Evolutionary conservation across 345 rosid species (phyloP).

Genomic region (Hibiscus mutabilis): DNA sequence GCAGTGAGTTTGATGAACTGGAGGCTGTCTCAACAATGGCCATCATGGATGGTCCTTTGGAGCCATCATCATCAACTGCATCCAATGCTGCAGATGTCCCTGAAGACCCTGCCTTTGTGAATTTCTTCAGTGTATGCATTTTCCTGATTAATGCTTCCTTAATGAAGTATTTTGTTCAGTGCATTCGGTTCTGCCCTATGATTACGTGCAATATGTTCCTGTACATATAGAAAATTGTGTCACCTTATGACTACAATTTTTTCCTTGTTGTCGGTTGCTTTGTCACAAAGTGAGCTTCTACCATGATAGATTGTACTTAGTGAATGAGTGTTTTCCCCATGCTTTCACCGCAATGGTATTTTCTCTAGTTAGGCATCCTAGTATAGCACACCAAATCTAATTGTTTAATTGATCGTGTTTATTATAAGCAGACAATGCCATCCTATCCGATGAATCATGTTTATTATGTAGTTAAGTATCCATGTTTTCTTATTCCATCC

Average conservation of each 20-base stretch:
- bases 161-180: slow-evolving; percentile 8
- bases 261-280: not conserved
- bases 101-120: slow-evolving; percentile 75
- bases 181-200: not conserved
- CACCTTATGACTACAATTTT: not conserved
- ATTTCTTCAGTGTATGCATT: slow-evolving; percentile 52
- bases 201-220: not conserved
- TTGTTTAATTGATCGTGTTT: not conserved
- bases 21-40: slow-evolving; percentile 91
- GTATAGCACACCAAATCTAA: not conserved
- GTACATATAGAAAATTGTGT: not conserved
- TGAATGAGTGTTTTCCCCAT: too few species aligned
- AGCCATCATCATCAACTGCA: slow-evolving; percentile 50
- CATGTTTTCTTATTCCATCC: not conserved
- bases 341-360: not conserved
- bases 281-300: not conserved
- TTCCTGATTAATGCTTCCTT: not conserved
- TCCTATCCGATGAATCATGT: not conserved
- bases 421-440: not conserved
- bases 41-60: slow-evolving; percentile 84
- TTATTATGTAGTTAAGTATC: not conserved
- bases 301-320: not conserved
- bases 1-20: slow-evolving; percentile 91
- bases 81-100: slow-evolving; percentile 41
- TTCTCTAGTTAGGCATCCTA: not conserved